Evolutionary conservation across 75 land plant genomes (phyloP), one percentile per base, ranked within the genome.

Genomic region (Sequoiadendron giganteum): DNA sequence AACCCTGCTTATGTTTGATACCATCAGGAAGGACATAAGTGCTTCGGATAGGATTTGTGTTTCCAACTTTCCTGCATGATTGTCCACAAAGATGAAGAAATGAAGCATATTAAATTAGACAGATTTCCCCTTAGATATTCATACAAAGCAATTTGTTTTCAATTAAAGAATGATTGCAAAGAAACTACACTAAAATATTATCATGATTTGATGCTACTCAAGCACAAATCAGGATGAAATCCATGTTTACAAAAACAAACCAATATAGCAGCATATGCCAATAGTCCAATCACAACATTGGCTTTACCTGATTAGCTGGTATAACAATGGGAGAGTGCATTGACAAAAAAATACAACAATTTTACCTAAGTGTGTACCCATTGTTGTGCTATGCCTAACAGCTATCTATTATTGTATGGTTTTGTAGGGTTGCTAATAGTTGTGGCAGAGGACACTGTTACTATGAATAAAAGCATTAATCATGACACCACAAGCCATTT

Each of bases 11-110:
- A 87, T 94, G 91, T 34, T 95, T 93, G 16, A 98, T 87, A 83
- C 99, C 99, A 93, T 98, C 99, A 73, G 99, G 99, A 54, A 98
- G 93, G 7, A 97, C 96, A 90, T 98, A 98, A 21, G 96, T 93
- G 85, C 97, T 93, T 79, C 88, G 90, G 13, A 95, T 85, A 30
- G 90, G 86, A 86, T 98, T 98, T 43, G 88, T 93, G 49, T 87
- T 92, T 38, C 99, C 99, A 6, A 55, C 85, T 72, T 84, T 94
- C 91, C 98, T 97, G 83, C 49, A 77, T 16, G 85, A 48, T 43
- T 16, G 75, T 30, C 49, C 42, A 38, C 48, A 54, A 49, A 45
- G 18, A 38, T 39, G 65, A 10, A n/a, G 8, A 40, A 39, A 79
- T 42, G 10, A 75, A 34, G n/a, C 13, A 75, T 34, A 75, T 75